A percentile compares a stretch with the other conserved stretches of the same genome.
These are phyloP conservation scores for Chimonanthus salicifolius DNA, from an alignment of 164 flowering plant species.

Conservation along the genomic window DNA sequence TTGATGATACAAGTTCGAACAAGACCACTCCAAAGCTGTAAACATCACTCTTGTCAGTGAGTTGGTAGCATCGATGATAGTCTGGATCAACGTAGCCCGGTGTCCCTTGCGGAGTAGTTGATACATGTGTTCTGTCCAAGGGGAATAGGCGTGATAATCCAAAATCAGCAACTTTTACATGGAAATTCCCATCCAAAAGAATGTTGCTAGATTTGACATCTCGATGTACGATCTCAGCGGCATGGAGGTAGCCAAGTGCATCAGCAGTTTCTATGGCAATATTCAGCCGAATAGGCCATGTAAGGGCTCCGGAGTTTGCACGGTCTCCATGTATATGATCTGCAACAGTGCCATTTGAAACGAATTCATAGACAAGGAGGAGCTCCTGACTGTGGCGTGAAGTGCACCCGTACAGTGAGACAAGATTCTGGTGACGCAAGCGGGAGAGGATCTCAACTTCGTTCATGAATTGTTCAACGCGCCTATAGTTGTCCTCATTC, in stretches of 20 bases:
- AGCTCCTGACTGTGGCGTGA: conserved; percentile 37
- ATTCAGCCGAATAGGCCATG: conserved; percentile 61
- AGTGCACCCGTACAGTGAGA: conserved; percentile 73
- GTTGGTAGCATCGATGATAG: too few species aligned
- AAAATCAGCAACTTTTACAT: conserved; percentile 69
- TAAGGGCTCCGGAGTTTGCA: conserved; percentile 24
- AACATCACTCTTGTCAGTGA: too few species aligned
- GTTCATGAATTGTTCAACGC: conserved; percentile 21
- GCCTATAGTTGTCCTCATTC: conserved; percentile 48
- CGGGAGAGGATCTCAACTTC: conserved; percentile 60
- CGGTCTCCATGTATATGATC: conserved; percentile 64
- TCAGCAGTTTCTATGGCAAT: conserved; percentile 66
- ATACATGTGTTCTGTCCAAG: conserved; percentile 55
- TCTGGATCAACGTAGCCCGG: conserved; percentile 16
- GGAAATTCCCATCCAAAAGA: conserved; percentile 53
- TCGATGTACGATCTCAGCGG: conserved; percentile 64
- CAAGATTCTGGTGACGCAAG: conserved; percentile 60
- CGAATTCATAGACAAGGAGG: conserved; percentile 34
- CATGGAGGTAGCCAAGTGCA: conserved; percentile 70
- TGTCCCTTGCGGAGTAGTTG: conserved; percentile 83
- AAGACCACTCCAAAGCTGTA: too few species aligned
- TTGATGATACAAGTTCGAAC: conserved; percentile 62
- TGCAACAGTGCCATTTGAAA: conserved; percentile 70
- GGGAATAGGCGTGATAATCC: conserved; percentile 28
- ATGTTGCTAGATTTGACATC: conserved; percentile 78